Percentiles rank a stretch among this genome's conserved stretches.
These are phyloP conservation scores for Vanrija sp. DNA, from an alignment of 1,284 basidiomycete genomes.

Conservation along the genomic window DNA sequence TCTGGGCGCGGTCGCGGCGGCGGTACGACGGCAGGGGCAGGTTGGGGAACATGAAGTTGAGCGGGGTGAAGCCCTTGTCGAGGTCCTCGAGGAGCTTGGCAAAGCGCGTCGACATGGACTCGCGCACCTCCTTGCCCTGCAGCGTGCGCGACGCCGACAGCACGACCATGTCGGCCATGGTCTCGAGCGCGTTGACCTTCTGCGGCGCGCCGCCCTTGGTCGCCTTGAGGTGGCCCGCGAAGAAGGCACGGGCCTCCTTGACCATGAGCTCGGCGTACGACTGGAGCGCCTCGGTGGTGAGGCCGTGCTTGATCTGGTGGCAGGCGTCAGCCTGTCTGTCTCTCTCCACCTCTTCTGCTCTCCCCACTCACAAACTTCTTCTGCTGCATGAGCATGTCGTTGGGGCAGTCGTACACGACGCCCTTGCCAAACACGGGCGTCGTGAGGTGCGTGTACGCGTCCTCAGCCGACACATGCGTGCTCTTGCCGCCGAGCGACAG, in stretches of 20 bases:
- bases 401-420: slow-evolving; percentile 96
- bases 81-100: slow-evolving; percentile 84
- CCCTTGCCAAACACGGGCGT: slow-evolving; percentile 94
- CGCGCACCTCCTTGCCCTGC: slow-evolving; percentile 86
- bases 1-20: slow-evolving; percentile 80
- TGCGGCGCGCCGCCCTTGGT: slow-evolving; percentile 22
- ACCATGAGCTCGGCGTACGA: slow-evolving; percentile 88
- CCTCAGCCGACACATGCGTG: slow-evolving; percentile 88
- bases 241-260: slow-evolving; percentile 71
- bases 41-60: slow-evolving; percentile 94
- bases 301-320: slow-evolving; percentile 73
- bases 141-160: slow-evolving; percentile 88
- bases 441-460: slow-evolving; percentile 91
- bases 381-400: slow-evolving; percentile 97
- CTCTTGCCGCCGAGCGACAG: slow-evolving; percentile 92
- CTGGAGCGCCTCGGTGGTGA: slow-evolving; percentile 87
- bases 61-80: slow-evolving; percentile 84
- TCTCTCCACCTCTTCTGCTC: slow-evolving; percentile 8
- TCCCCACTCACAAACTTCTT: slow-evolving; percentile 70
- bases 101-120: slow-evolving; percentile 73
- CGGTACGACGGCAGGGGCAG: slow-evolving; percentile 87
- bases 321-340: slow-evolving; percentile 1
- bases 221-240: slow-evolving; percentile 52
- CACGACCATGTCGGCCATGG: slow-evolving; percentile 91
- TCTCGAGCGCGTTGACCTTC: slow-evolving; percentile 60